Base-by-base conservation (phyloP, 495 filamentous ascomycete genomes). In the Cladorrhinum samala region DNA sequence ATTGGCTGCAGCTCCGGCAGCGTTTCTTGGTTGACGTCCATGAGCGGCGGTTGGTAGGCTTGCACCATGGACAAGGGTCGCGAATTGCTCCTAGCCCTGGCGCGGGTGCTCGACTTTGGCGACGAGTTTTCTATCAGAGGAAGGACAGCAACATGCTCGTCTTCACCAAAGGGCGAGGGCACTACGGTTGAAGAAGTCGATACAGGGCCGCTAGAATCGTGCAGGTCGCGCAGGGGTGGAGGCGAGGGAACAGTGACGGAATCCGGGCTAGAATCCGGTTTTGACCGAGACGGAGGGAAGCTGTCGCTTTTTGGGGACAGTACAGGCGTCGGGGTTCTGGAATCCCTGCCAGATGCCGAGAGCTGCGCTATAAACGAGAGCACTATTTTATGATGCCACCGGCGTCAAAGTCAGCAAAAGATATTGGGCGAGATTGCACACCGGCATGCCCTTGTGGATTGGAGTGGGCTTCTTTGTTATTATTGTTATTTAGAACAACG, bases 1-100 rank as follows among this genome's bases (percentile, higher is more conserved):
- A 97, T 93, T 20, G 89, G 93, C 68, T 89, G 87, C 30, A 98
- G 77, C 73, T 98, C 93, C 4, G 94, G 88, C 27, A 89, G 81
- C 8, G 90, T 96, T 60, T 96, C 89, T 47, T 83, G 76, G 55
- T 80, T 82, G 46, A 95, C 80, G 55, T 95, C 85, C 82, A 96
- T 87, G 58, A 88, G 67, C 53, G 88, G 90, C 56, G 92, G 94
- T 56, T 93, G 87, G 65, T 91, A 92, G 37, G 88, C 83, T 61
- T 95, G 88, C 16, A 83, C 68, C 67, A 84, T 80, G 46, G 80
- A 82, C 66, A 80, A 64, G 13, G 81, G 81, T 48, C 81, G 73
- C 13, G 79, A 78, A 11, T 59, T 63, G 41, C 60, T 67, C 30
- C 66, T 61, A 61, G 57, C 43, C 52, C 36, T 62, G 42, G n/a